Evolutionary conservation across 2,329 filamentous ascomycete genomes (phyloP).

Genomic region (Exophiala mesophila): DNA sequence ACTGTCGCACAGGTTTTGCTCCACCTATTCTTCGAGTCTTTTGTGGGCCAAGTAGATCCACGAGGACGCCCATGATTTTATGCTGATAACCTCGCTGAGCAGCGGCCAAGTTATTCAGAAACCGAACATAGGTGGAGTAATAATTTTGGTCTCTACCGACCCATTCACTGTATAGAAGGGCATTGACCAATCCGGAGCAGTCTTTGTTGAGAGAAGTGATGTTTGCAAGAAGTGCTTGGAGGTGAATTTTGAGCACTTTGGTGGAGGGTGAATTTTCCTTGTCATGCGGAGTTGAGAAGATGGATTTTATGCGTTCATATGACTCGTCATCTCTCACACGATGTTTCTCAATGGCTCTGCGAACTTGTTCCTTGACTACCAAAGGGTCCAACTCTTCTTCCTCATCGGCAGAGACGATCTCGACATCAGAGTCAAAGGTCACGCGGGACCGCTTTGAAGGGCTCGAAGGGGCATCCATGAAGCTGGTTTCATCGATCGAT

Average conservation of each 20-base stretch:
- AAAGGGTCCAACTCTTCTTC: conserved; percentile 25
- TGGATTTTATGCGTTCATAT: conserved; percentile 53
- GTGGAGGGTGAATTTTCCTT: conserved; percentile 49
- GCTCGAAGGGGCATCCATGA: conserved; percentile 27
- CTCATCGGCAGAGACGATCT: conserved; percentile 29
- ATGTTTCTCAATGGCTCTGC: conserved; percentile 53
- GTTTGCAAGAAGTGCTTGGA: conserved; percentile 55
- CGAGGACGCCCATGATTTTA: conserved; percentile 71
- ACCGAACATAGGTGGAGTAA: conserved; percentile 51
- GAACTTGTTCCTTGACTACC: conserved; percentile 58
- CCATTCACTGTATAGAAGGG: conserved; percentile 57
- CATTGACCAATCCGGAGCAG: conserved; percentile 55
- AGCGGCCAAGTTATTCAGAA: conserved; percentile 64
- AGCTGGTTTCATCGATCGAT: conserved; percentile 24
- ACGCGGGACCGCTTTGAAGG: conserved; percentile 41
- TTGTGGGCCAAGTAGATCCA: conserved; percentile 66
- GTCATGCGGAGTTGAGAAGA: conserved; percentile 47
- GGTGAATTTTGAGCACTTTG: conserved; percentile 52
- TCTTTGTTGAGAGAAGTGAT: conserved; percentile 52
- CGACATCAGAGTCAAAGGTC: conserved; percentile 38
- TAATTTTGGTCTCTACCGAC: conserved; percentile 58
- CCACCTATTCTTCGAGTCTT: conserved; percentile 50
- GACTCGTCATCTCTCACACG: conserved; percentile 48
- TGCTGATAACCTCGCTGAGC: conserved; percentile 75
- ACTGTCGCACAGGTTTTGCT: conserved; percentile 55